A percentile compares a stretch with the other conserved stretches of the same genome.
Conservation (phyloP, 1,139 yeast genomes). For the Geotrichum citri-aurantii region DNA sequence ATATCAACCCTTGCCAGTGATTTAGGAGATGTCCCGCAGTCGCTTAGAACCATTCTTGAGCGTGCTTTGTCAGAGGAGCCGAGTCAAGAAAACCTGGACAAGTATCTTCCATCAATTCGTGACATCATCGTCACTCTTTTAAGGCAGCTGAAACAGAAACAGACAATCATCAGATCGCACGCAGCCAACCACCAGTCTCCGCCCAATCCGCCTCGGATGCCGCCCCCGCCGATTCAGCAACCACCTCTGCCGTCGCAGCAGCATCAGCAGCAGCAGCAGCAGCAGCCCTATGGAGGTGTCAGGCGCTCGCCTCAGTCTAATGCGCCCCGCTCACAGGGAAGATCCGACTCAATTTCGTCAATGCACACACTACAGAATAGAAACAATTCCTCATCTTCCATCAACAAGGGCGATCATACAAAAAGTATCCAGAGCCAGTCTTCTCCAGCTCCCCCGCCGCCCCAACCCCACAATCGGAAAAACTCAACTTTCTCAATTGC, state of each 20-base stretch:
- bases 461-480: neutral
- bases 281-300: neutral
- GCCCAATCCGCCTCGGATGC: neutral
- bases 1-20: conserved; percentile 37
- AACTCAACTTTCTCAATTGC: neutral
- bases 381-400: conserved; percentile 1
- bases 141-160: conserved; percentile 77
- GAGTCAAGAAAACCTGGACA: conserved; percentile 73
- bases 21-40: conserved; percentile 71
- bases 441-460: neutral
- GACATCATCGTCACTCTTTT: conserved; percentile 79
- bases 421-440: neutral
- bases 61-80: conserved; percentile 83
- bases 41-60: conserved; percentile 70
- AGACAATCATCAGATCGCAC: conserved; percentile 32
- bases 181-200: conserved; percentile 6
- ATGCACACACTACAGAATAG: neutral
- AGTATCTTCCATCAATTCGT: conserved; percentile 77
- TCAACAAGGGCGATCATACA: neutral
- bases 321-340: neutral
- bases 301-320: conserved; percentile 8
- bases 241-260: neutral
- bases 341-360: conserved; percentile 6
- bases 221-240: neutral
- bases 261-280: neutral